These are phyloP conservation scores for Wickerhamomyces sp. DNA, from an alignment of 1,139 yeast genomes.

Conservation along the genomic window DNA sequence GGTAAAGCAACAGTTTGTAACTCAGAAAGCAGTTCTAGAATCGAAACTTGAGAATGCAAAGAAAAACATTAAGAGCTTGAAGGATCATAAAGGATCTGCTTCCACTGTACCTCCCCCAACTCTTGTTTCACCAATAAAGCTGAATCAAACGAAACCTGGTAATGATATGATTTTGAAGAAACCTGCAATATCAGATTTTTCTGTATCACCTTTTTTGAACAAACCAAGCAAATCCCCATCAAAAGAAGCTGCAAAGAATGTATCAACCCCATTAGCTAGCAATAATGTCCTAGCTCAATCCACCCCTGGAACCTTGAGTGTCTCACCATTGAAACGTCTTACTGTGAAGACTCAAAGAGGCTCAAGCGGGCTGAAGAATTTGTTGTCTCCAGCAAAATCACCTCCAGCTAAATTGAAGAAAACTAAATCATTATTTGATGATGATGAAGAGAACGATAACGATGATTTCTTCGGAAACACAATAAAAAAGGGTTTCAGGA, in stretches of 20 bases:
- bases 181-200: constrained; percentile 18
- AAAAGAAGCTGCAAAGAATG: constrained; percentile 5
- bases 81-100: constrained; percentile 7
- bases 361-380: constrained; percentile 21
- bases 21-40: constrained; percentile 31
- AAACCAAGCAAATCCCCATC: constrained; percentile 12
- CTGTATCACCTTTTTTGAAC: constrained; percentile 24
- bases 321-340: constrained; percentile 15
- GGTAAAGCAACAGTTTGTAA: constrained; percentile 24
- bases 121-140: constrained; percentile 2
- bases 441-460: constrained; percentile 23
- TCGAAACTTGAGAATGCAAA: constrained; percentile 31
- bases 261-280: constrained; percentile 12
- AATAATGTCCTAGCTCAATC: constrained; percentile 20
- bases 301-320: constrained; percentile 17
- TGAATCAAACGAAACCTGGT: neutral
- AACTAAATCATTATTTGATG: constrained; percentile 23
- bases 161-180: constrained; percentile 6
- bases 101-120: constrained; percentile 4
- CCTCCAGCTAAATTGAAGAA: constrained; percentile 2
- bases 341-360: constrained; percentile 6
- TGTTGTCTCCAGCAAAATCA: constrained; percentile 17
- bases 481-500: constrained; percentile 2
- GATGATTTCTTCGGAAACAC: constrained; percentile 22
- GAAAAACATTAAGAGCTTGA: constrained; percentile 25